Conservation (phyloP, 352 stramenopile species). For the Ophiocytium majus region DNA sequence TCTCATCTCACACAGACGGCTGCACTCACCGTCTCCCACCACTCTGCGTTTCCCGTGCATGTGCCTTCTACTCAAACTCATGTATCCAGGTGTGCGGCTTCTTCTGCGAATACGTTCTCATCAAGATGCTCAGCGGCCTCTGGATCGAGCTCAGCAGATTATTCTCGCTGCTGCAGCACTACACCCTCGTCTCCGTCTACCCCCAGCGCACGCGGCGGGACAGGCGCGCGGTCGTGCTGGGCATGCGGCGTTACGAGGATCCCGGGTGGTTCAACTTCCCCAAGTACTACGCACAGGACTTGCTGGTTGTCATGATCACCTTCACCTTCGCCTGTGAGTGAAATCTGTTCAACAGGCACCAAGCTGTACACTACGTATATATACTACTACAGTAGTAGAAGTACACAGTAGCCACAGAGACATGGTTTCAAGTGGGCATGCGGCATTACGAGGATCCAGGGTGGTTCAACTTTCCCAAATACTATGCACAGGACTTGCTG, state of each 20-base stretch:
- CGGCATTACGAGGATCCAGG: no score
- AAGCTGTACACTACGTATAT: no score
- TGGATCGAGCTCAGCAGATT: conserved; percentile 66
- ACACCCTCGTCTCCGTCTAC: conserved; percentile 54
- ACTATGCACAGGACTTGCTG: conserved; percentile 75
- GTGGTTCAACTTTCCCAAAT: conserved; percentile 76
- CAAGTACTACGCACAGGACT: conserved; percentile 75
- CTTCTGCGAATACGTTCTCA: conserved; percentile 73
- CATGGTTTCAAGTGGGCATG: no score
- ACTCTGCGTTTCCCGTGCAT: no score
- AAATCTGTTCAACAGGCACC: no score
- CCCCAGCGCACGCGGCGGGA: conserved; percentile 66
- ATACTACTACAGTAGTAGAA: no score
- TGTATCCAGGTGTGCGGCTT: conserved; percentile 64
- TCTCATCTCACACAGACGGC: no score
- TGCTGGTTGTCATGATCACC: conserved; percentile 72
- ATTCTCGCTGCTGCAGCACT: conserved; percentile 36
- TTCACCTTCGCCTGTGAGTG: conserved; percentile 11
- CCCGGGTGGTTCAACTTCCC: conserved; percentile 74
- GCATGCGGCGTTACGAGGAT: conserved; percentile 70
- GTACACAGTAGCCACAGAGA: no score
- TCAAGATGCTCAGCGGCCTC: conserved; percentile 71
- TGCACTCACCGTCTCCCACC: no score
- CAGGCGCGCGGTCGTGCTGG: conserved; percentile 60
- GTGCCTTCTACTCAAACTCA: background rate